phyloP scores from a whole-genome alignment of 2,329 filamentous ascomycete genomes.

The Chalara sp. region DNA sequence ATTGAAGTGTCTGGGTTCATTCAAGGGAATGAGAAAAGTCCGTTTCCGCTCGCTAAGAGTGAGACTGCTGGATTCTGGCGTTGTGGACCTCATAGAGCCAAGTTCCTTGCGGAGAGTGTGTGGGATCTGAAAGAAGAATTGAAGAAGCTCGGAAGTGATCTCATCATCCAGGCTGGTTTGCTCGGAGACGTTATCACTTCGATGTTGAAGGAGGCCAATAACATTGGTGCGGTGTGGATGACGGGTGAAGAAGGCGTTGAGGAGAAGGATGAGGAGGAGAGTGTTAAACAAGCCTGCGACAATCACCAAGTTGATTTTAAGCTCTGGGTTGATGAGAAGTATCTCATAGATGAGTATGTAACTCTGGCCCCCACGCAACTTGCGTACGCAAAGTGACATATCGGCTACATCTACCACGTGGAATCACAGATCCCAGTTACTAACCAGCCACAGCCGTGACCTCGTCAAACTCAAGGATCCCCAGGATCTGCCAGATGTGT shows the following conservation, averaged over 20 bases:
- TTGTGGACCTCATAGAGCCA: constrained; percentile 64
- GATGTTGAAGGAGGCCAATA: constrained; percentile 37
- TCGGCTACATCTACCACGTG: too few relatives aligned
- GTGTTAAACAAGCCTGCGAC: constrained; percentile 45
- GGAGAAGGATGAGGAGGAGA: constrained; percentile 57
- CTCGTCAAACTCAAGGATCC: constrained; percentile 44
- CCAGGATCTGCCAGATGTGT: constrained; percentile 63
- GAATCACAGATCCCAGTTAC: too few relatives aligned
- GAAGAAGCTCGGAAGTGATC: constrained; percentile 49
- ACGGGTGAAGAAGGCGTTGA: constrained; percentile 63
- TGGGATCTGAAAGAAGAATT: constrained; percentile 65
- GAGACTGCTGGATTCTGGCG: constrained; percentile 63
- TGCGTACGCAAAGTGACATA: not conserved
- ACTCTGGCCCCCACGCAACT: not conserved
- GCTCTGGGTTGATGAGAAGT: constrained; percentile 69
- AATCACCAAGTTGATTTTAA: constrained; percentile 51
- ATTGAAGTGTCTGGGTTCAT: constrained; percentile 71
- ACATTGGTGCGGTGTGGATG: constrained; percentile 67
- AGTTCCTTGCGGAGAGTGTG: constrained; percentile 65
- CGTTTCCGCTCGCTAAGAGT: constrained; percentile 64
- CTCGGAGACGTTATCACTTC: constrained; percentile 50
- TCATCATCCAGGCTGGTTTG: constrained; percentile 58
- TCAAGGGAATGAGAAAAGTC: constrained; percentile 40
- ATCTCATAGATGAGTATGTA: constrained; percentile 70
- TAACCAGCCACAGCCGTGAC: constrained; percentile 48